Base-by-base conservation (phyloP, 192 early-diverging fungal species). In the Mortierella hygrophila region DNA sequence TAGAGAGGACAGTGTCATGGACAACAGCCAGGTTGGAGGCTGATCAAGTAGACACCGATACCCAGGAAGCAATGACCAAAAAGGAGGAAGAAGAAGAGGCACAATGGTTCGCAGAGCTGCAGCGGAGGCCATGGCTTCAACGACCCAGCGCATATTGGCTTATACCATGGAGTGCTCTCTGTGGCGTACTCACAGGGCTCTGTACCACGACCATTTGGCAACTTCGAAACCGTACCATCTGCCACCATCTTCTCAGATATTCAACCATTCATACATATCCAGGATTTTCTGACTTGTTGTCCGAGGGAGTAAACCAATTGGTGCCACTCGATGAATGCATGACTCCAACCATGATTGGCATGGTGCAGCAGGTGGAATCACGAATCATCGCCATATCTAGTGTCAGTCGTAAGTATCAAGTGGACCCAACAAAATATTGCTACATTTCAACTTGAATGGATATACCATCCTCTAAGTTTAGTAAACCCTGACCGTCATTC, bases 101-200 rank as follows among this genome's bases (percentile, higher is more conserved):
- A 1, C 26, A n/a, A 49, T 81, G 80, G 80, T 41, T 81, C 7
- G 68, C 46, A 69, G 47, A 76, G 11, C 38, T 76, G 1, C 29
- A 38, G 10, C 18, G 41, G 7, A 15, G 63, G 23, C 73, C 65
- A 18, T 81, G 80, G 80, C 70, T 44, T 35, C 44, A 23, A 6
- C 35, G 80, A 4, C 68, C 80, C 9, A 69, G 60, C 13, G 18
- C 40, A 37, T 68, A 38, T 35, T 81, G 79, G 79, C 42, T 81
- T 44, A 70, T 68, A 46, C 72, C 63, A 11, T 65, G 74, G n/a
- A 6, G 68, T 9, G 15, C 38, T 35, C 9, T 71, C 6, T 41
- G 68, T 9, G 63, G 57, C 13, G 70, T 55, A 8, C 10, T 65
- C 11, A 26, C 54, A n/a, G 49, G 37, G 13, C 15, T 63, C 40